phyloP scores from a whole-genome alignment of 352 stramenopile genomes.

The Peronospora farinosa region DNA sequence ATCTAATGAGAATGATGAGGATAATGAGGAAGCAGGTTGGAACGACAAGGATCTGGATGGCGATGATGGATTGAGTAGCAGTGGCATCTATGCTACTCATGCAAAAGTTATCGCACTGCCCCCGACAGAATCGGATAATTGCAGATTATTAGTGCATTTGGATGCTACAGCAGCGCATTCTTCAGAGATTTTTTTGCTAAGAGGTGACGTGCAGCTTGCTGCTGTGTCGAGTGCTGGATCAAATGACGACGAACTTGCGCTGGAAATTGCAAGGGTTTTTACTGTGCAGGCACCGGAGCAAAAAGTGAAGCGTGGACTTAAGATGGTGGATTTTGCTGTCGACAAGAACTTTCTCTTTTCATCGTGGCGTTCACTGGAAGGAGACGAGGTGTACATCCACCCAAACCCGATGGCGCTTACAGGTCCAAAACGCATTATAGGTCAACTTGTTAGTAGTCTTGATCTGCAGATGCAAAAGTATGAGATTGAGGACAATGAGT shows the following conservation, averaged over 20 bases:
- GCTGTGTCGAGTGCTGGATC: constrained; percentile 19
- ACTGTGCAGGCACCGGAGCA: constrained; percentile 22
- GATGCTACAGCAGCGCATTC: constrained; percentile 50
- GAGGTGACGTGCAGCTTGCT: constrained; percentile 41
- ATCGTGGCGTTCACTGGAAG: constrained; percentile 56
- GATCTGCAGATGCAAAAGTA: constrained; percentile 65
- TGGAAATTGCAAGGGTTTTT: constrained; percentile 55
- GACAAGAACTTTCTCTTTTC: constrained; percentile 66
- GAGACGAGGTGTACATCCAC: constrained; percentile 58
- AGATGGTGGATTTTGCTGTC: constrained; percentile 68
- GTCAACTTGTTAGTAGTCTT: constrained; percentile 47
- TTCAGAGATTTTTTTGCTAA: constrained; percentile 54
- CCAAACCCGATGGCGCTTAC: constrained; percentile 65
- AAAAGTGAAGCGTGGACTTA: constrained; percentile 36
- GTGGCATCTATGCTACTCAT: constrained; percentile 34
- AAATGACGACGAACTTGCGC: constrained; percentile 34
- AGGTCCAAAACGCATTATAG: constrained; percentile 44
- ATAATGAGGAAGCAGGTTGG: constrained; percentile 24
- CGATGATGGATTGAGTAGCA: constrained; percentile 17
- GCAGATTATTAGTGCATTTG: constrained; percentile 55
- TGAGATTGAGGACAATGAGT: constrained; percentile 46
- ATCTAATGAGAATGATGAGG: constrained; percentile 7
- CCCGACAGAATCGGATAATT: constrained; percentile 49
- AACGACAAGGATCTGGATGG: constrained; percentile 34
- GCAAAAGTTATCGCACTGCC: constrained; percentile 58